These are phyloP conservation scores for Maudiozyma humilis DNA, from an alignment of 1,139 yeast genomes.

Conservation along the genomic window DNA sequence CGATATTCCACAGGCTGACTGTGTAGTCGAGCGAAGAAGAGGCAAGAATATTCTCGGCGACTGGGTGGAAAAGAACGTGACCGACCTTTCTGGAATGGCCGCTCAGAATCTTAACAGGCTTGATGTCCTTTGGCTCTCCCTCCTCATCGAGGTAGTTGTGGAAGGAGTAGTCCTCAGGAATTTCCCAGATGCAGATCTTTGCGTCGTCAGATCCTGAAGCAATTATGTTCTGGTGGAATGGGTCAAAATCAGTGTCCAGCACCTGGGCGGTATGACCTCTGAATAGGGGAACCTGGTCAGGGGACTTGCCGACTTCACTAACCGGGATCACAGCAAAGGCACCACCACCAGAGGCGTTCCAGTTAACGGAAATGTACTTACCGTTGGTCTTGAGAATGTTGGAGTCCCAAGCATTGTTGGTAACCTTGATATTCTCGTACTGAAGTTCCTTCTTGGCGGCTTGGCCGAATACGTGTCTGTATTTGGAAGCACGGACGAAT, in stretches of 20 bases:
- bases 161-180: conserved; percentile 73
- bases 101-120: conserved; percentile 57
- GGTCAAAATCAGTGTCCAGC: conserved; percentile 85
- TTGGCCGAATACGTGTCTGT: conserved; percentile 93
- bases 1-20: conserved; percentile 84
- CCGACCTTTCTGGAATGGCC: conserved; percentile 96
- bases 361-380: conserved; percentile 73
- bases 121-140: conserved; percentile 59
- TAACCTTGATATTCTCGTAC: conserved; percentile 77
- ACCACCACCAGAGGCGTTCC: conserved; percentile 96
- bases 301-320: conserved; percentile 82
- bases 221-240: conserved; percentile 67
- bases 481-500: conserved; percentile 93
- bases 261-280: conserved; percentile 96
- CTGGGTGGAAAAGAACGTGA: conserved; percentile 84
- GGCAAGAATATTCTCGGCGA: conserved; percentile 77
- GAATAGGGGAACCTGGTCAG: conserved; percentile 85
- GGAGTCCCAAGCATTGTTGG: conserved; percentile 94
- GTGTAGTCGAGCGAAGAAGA: conserved; percentile 86
- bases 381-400: conserved; percentile 81
- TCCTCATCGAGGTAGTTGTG: conserved; percentile 51
- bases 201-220: conserved; percentile 92
- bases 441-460: conserved; percentile 78
- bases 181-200: conserved; percentile 75
- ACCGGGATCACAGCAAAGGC: conserved; percentile 91